Conservation (phyloP, 2,329 filamentous ascomycete species). For the Colletotrichum falcatum region DNA sequence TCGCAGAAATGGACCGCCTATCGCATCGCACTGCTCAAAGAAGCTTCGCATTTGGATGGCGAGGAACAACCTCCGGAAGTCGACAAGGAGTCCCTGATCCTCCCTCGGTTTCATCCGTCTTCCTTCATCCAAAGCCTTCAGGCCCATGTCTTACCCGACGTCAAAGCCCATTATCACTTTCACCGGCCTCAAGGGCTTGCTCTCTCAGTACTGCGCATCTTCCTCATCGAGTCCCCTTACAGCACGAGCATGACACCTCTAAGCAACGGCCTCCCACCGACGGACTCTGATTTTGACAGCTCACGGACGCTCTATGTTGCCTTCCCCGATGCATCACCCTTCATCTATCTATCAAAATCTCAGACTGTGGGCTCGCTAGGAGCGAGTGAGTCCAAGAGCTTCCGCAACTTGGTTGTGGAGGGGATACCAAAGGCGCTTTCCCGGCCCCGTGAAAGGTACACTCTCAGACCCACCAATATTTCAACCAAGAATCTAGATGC, state of each 20-base stretch:
- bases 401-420: conserved; percentile 79
- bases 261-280: conserved; percentile 44
- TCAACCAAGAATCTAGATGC: conserved; percentile 78
- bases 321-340: conserved; percentile 84
- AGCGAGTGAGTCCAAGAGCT: conserved; percentile 67
- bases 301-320: conserved; percentile 82
- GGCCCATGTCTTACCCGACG: conserved; percentile 77
- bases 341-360: conserved; percentile 74
- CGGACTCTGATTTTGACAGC: conserved; percentile 66
- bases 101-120: conserved; percentile 82
- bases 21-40: conserved; percentile 66
- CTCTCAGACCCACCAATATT: conserved; percentile 75
- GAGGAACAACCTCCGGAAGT: conserved; percentile 49
- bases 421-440: conserved; percentile 87
- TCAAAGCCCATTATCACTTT: conserved; percentile 87
- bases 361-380: conserved; percentile 57
- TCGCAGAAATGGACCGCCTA: conserved; percentile 75
- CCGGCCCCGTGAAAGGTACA: conserved; percentile 77
- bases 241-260: conserved; percentile 62
- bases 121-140: conserved; percentile 84
- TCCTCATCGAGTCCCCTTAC: conserved; percentile 85
- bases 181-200: conserved; percentile 77
- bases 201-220: conserved; percentile 80
- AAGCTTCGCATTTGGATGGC: conserved; percentile 53
- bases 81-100: conserved; percentile 60